phyloP scores from a whole-genome alignment of 345 rosid genomes.

The Microcos paniculata region DNA sequence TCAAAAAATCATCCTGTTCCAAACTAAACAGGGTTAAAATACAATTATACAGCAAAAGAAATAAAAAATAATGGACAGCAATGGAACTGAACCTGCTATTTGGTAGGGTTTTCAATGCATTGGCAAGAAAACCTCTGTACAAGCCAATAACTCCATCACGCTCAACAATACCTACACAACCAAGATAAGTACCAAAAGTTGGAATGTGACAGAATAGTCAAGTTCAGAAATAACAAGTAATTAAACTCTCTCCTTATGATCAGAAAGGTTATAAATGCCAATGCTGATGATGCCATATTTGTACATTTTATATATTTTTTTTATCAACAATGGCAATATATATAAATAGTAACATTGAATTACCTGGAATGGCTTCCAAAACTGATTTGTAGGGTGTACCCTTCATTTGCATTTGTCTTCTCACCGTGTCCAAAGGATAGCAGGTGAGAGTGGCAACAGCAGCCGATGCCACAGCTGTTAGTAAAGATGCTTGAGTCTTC shows the following conservation, averaged over 20 bases:
- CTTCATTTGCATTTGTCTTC: slow-evolving; percentile 98
- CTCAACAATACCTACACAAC: slow-evolving; percentile 60
- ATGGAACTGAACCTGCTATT: slow-evolving; percentile 74
- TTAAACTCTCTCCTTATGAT: neutral
- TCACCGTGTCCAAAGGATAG: slow-evolving; percentile 92
- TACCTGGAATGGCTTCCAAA: slow-evolving; percentile 84
- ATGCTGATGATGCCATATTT: slow-evolving; percentile 1
- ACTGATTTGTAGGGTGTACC: slow-evolving; percentile 85
- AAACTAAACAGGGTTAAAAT: neutral
- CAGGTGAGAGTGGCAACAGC: slow-evolving; percentile 86
- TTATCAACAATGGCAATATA: slow-evolving; percentile 9
- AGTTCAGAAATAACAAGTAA: neutral
- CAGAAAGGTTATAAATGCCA: neutral
- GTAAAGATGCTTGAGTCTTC: slow-evolving; percentile 72
- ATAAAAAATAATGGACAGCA: neutral
- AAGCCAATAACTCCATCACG: slow-evolving; percentile 75
- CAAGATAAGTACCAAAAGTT: neutral
- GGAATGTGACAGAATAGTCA: neutral
- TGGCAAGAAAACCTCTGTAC: slow-evolving; percentile 92
- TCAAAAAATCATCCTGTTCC: neutral
- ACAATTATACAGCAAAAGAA: no score
- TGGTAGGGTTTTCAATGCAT: slow-evolving; percentile 87
- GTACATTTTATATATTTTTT: neutral
- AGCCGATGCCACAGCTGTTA: slow-evolving; percentile 86
- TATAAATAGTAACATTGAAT: neutral